Conservation (phyloP, 352 stramenopile species). For the Globisporangium nunn region DNA sequence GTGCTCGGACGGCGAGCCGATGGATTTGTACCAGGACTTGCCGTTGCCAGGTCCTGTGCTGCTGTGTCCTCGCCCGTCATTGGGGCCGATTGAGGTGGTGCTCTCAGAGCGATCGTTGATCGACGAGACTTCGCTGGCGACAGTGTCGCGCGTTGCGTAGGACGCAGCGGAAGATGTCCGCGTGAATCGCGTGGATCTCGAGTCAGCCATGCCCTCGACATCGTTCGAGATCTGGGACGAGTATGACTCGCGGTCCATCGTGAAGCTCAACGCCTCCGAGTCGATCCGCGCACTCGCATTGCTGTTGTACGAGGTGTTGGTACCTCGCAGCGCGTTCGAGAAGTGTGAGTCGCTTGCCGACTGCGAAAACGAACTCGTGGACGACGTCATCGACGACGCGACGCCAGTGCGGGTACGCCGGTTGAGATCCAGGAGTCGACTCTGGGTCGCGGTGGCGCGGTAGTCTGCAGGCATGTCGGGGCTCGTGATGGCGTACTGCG, state of each 20-base stretch:
- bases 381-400: conserved; percentile 1
- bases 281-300: conserved; percentile 3
- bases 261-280: conserved; percentile 4
- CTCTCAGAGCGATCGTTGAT: conserved; percentile 7
- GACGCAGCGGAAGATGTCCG: conserved; percentile 3
- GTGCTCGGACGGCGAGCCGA: conserved; percentile 36
- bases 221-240: conserved; percentile 9
- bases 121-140: conserved; percentile 3
- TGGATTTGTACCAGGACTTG: conserved; percentile 47
- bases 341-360: background rate
- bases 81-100: background rate
- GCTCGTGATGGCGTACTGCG: conserved; percentile 16
- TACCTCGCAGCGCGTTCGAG: conserved; percentile 3
- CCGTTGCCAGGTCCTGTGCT: background rate
- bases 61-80: background rate
- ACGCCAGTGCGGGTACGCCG: conserved; percentile 6
- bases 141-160: background rate
- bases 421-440: conserved; percentile 8
- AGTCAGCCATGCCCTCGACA: conserved; percentile 5
- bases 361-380: background rate
- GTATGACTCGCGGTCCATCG: conserved; percentile 3
- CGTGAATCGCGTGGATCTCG: conserved; percentile 7
- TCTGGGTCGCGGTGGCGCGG: conserved; percentile 9
- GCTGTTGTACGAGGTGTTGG: conserved; percentile 1
- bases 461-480: conserved; percentile 15